These are phyloP conservation scores for Cicer yamashitae DNA, from an alignment of 306 rosid species.

Conservation along the genomic window DNA sequence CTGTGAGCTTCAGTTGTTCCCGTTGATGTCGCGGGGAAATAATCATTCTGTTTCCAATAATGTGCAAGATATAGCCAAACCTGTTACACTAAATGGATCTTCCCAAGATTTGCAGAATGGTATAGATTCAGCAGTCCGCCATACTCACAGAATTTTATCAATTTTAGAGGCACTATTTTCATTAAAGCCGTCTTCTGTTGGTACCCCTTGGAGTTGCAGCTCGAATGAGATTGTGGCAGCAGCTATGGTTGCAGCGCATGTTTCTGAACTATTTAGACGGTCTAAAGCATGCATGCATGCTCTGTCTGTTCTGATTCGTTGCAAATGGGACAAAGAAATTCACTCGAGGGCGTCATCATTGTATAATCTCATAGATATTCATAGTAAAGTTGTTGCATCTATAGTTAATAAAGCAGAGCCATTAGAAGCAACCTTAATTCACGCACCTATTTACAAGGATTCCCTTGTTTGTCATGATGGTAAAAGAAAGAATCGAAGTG, in stretches of 20 bases:
- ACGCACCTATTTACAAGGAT: conserved; percentile 65
- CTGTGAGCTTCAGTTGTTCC: conserved; percentile 93
- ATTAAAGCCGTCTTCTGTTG: conserved; percentile 92
- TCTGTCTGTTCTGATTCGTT: conserved; percentile 81
- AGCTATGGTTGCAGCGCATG: conserved; percentile 99
- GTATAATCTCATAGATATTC: conserved; percentile 91
- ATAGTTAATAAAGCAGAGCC: conserved; percentile 92
- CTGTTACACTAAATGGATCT: conserved; percentile 65
- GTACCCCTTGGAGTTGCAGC: conserved; percentile 98
- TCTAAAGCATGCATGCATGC: conserved; percentile 99
- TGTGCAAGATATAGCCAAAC: conserved; percentile 55
- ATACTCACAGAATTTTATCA: conserved; percentile 86
- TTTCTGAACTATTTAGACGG: conserved; percentile 88
- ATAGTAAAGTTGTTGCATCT: conserved; percentile 90
- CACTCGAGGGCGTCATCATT: conserved; percentile 84
- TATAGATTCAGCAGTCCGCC: conserved; percentile 77
- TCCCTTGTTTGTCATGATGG: conserved; percentile 52
- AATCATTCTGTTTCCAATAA: conserved; percentile 57
- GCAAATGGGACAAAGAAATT: conserved; percentile 93
- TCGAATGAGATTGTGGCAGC: conserved; percentile 98
- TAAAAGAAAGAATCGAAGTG: conserved; percentile 58
- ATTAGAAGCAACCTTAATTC: conserved; percentile 79
- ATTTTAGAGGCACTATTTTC: conserved; percentile 93
- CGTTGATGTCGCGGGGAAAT: conserved; percentile 66
- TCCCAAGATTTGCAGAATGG: conserved; percentile 66